Evolutionary conservation across 441 rosid species (phyloP).

Genomic region (Erodium moschatum): DNA sequence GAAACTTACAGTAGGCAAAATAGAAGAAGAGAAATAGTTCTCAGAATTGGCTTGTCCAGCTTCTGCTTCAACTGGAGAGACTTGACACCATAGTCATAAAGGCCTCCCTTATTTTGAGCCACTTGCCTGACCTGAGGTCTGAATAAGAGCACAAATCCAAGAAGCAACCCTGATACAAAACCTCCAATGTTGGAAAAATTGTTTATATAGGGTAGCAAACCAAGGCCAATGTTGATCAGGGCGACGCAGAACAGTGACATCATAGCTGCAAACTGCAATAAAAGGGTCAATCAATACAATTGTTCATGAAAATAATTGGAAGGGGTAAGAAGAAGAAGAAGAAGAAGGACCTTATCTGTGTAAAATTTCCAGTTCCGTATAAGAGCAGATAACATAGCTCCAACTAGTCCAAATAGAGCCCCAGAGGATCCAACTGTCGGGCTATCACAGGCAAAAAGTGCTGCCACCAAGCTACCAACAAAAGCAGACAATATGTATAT

Average conservation of each 20-base stretch:
- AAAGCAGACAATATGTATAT: slow-evolving; percentile 57
- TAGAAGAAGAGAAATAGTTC: slow-evolving; percentile 45
- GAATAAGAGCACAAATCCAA: slow-evolving; percentile 56
- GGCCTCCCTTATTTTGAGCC: slow-evolving; percentile 37
- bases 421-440: slow-evolving; percentile 59
- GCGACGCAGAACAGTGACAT: slow-evolving; percentile 36
- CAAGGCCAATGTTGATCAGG: slow-evolving; percentile 45
- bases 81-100: slow-evolving; percentile 35
- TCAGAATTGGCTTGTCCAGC: slow-evolving; percentile 58
- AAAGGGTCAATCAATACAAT: slow-evolving; percentile 17
- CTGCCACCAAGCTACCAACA: slow-evolving; percentile 53
- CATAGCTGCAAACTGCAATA: slow-evolving; percentile 54
- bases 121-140: slow-evolving; percentile 46
- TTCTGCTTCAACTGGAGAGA: slow-evolving; percentile 43
- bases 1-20: slow-evolving; percentile 52
- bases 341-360: slow-evolving; percentile 44
- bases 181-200: slow-evolving; percentile 78
- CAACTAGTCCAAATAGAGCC: slow-evolving; percentile 62
- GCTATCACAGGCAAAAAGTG: slow-evolving; percentile 50
- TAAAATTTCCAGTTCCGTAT: slow-evolving; percentile 54
- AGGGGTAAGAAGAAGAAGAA: background rate
- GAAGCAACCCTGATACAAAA: slow-evolving; percentile 58
- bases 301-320: background rate
- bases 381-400: slow-evolving; percentile 63
- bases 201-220: slow-evolving; percentile 62